phyloP scores from a whole-genome alignment of 2,329 filamentous ascomycete species.

The Huntiella omanensis region DNA sequence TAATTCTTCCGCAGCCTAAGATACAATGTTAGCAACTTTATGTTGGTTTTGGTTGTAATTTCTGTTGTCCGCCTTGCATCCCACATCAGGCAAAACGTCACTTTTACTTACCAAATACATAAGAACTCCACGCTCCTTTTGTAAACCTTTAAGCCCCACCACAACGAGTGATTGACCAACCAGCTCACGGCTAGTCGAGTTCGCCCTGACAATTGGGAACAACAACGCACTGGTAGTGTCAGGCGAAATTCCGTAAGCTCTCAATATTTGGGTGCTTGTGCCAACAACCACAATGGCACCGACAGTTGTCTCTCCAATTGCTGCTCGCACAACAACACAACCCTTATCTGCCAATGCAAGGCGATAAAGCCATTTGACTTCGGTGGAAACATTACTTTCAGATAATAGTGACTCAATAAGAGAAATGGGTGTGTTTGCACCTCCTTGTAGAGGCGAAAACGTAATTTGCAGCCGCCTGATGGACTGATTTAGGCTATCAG shows the following conservation, averaged over 20 bases:
- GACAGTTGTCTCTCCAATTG: slow-evolving; percentile 40
- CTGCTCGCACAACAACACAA: slow-evolving; percentile 70
- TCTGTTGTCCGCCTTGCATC: too few species aligned
- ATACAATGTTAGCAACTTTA: too few species aligned
- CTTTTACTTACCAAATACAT: slow-evolving; percentile 54
- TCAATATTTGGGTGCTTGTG: slow-evolving; percentile 12
- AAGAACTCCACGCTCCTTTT: slow-evolving; percentile 35
- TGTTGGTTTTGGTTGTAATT: too few species aligned
- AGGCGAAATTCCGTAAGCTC: background rate
- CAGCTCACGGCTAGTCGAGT: too few species aligned
- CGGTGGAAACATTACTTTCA: slow-evolving; percentile 21
- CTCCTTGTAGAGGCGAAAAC: slow-evolving; percentile 69
- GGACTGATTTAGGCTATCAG: slow-evolving; percentile 56
- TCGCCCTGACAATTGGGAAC: too few species aligned
- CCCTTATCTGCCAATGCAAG: slow-evolving; percentile 53
- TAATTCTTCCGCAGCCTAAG: too few species aligned
- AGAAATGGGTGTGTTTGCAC: slow-evolving; percentile 39
- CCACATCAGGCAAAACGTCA: background rate
- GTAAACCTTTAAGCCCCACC: too few species aligned
- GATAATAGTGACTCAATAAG: too few species aligned
- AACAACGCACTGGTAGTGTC: too few species aligned
- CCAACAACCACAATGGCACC: slow-evolving; percentile 3
- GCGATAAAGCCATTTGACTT: slow-evolving; percentile 62
- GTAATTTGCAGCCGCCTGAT: slow-evolving; percentile 54
- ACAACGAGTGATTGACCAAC: too few species aligned